Conservation (phyloP, 2,329 filamentous ascomycete species). For the Exserohilum rostratum region DNA sequence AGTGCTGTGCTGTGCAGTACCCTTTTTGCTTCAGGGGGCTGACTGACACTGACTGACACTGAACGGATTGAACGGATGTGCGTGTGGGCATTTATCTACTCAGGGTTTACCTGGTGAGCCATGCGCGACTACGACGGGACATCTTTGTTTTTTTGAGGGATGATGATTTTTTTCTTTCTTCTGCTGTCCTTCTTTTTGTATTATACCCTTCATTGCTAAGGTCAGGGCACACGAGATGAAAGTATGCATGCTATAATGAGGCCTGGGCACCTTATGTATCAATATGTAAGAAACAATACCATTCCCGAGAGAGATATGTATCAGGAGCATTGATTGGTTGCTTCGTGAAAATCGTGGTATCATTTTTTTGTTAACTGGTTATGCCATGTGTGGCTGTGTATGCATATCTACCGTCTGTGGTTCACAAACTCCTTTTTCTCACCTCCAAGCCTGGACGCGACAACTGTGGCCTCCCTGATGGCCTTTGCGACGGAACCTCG, state of each 20-base stretch:
- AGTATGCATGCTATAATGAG: conserved; percentile 1
- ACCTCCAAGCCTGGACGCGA: conserved; percentile 69
- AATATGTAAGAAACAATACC: too few species aligned
- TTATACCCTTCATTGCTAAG: conserved; percentile 17
- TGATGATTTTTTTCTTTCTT: background rate
- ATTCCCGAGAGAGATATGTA: too few species aligned
- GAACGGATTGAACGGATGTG: too few species aligned
- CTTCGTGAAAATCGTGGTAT: conserved; percentile 17
- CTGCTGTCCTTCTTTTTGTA: conserved; percentile 16
- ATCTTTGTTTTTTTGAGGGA: background rate
- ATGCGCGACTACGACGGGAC: background rate
- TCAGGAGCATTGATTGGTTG: too few species aligned
- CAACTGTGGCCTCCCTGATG: conserved; percentile 72
- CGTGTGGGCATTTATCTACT: too few species aligned
- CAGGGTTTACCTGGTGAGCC: too few species aligned
- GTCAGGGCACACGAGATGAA: background rate
- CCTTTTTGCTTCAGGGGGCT: too few species aligned
- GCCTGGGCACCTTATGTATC: background rate
- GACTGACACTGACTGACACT: too few species aligned
- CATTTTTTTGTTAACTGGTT: background rate
- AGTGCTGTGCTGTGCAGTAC: too few species aligned
- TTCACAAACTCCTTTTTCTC: conserved; percentile 56
- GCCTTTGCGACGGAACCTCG: conserved; percentile 71
- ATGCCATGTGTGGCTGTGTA: background rate
- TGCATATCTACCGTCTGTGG: conserved; percentile 43